phyloP scores from a whole-genome alignment of 176 grass and related monocot species.

The Oropetium thomaeum region DNA sequence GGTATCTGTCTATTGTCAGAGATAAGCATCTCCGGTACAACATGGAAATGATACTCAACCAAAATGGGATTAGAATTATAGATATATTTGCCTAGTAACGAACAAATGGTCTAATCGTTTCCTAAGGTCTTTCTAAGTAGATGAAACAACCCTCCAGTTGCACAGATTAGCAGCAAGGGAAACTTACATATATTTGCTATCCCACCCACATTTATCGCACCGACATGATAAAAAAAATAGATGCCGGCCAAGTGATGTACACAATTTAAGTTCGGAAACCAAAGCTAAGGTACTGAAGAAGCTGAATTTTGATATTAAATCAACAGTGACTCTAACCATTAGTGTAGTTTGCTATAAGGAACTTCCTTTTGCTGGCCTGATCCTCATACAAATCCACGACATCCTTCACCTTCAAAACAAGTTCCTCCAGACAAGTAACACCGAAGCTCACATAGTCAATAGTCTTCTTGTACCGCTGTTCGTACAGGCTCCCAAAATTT shows the following conservation, averaged over 20 bases:
- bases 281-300: conserved; percentile 15
- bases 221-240: conserved; percentile 35
- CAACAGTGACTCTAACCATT: conserved; percentile 21
- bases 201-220: conserved; percentile 10
- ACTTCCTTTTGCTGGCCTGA: conserved; percentile 51
- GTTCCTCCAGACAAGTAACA: conserved; percentile 61
- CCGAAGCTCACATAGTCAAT: conserved; percentile 63
- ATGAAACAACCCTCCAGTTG: conserved; percentile 8
- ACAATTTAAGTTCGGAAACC: background rate
- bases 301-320: conserved; percentile 8
- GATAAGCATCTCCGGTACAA: background rate
- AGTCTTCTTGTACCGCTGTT: conserved; percentile 85
- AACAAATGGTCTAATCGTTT: conserved; percentile 14
- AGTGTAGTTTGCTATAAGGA: conserved; percentile 46
- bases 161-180: conserved; percentile 4
- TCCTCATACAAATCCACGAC: conserved; percentile 55
- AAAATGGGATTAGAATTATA: background rate
- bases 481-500: conserved; percentile 54
- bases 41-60: background rate
- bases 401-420: conserved; percentile 75
- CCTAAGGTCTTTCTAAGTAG: background rate
- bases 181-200: conserved; percentile 35
- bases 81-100: background rate
- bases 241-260: conserved; percentile 6
- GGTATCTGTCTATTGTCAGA: background rate